Evolutionary conservation across 768 basidiomycete species (phyloP), one percentile per base, ranked within the genome.

Genomic region (Russula lepida): DNA sequence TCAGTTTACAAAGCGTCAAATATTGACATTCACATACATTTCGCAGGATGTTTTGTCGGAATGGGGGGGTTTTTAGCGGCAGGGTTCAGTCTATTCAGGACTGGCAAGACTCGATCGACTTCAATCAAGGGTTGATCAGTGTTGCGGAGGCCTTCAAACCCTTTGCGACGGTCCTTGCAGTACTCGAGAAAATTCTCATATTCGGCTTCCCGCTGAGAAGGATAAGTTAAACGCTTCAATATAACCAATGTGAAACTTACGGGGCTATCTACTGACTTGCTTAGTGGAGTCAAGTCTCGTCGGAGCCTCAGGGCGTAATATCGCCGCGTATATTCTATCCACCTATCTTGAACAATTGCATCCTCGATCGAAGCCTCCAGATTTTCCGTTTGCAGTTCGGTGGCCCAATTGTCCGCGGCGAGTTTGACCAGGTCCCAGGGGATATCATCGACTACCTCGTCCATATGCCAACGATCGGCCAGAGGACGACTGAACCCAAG

Each of bases 91-190:
- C 79, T 78, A 71, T 88, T 87, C 58, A 78, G 66, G 47, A 78
- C 71, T 13, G 73, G 63, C 37, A 84, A 75, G 33, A 84, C 73
- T 32, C 79, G 78, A 6, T 74, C 71, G 23, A 90, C 84, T 71
- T 92, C 84, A 44, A 93, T 76, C 55, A 93, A 76, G 1, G 89
- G 86, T 69, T 92, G 91, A 27, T 77, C 70, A 60, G 82, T 74
- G 69, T 88, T 75, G 62, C 78, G 72, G 59, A 92, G 71, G 9
- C 82, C 83, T 60, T 81, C 76, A 56, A 89, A 87, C 13, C 77
- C 80, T 69, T 84, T 84, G 44, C 83, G 76, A 48, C 79, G 78
- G 13, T 77, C 75, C 70, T 81, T 82, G 74, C 83, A 87, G 65
- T 84, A 87, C 60, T 86, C 85, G 9, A 89, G 68, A 43, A 89